A percentile compares a stretch with the other conserved stretches of the same genome.
Evolutionary conservation across 2,329 filamentous ascomycete species (phyloP).

Genomic region (Sphaerulina vaccinii): DNA sequence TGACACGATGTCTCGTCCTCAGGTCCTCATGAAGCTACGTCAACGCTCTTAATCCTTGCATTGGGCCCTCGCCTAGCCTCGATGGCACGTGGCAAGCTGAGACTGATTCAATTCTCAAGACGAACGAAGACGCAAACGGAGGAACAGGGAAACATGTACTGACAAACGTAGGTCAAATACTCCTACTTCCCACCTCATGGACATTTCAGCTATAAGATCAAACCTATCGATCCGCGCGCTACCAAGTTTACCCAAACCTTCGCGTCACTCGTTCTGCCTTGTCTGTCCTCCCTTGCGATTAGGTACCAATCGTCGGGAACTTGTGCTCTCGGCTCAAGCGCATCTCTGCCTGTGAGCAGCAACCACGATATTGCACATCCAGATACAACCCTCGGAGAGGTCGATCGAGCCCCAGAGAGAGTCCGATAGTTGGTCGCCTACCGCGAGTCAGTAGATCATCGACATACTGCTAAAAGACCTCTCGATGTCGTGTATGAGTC

Average conservation of each 20-base stretch:
- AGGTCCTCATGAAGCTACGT: slow-evolving; percentile 3
- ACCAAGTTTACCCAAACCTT: background rate
- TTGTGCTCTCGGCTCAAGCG: too few species aligned
- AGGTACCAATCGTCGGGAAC: too few species aligned
- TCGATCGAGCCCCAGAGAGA: background rate
- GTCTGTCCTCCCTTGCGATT: too few species aligned
- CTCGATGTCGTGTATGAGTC: background rate
- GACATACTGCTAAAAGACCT: background rate
- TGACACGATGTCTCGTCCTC: slow-evolving; percentile 9
- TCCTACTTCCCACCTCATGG: background rate
- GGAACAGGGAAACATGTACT: background rate
- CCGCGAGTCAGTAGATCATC: too few species aligned
- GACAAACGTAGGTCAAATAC: background rate
- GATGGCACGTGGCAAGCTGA: slow-evolving; percentile 13
- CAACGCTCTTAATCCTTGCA: slow-evolving; percentile 9
- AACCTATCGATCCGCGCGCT: background rate
- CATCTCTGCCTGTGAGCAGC: too few species aligned
- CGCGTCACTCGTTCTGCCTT: too few species aligned
- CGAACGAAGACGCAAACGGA: slow-evolving; percentile 4
- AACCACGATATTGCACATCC: too few species aligned
- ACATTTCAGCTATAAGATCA: background rate
- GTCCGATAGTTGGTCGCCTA: too few species aligned
- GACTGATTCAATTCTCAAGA: slow-evolving; percentile 7
- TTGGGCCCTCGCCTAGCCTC: slow-evolving; percentile 1
- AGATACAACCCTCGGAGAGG: too few species aligned